Conservation (phyloP, 2,329 filamentous ascomycete genomes). For the Colletotrichum cordylinicola region DNA sequence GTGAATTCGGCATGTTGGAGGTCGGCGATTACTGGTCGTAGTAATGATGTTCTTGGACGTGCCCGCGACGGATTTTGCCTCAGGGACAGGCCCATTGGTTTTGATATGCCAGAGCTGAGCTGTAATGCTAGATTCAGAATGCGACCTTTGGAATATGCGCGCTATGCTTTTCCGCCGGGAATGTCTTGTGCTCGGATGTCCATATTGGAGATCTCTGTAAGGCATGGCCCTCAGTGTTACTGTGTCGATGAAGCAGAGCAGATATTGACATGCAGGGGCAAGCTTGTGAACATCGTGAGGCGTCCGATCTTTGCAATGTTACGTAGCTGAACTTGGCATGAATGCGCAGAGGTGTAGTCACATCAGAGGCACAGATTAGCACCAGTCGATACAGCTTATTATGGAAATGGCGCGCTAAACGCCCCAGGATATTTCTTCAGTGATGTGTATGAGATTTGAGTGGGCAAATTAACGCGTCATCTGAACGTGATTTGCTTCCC, state of each 20-base stretch:
- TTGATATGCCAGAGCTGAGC: not conserved
- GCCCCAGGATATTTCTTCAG: not conserved
- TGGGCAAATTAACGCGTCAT: not conserved
- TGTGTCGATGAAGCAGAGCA: not conserved
- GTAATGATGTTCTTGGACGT: not conserved
- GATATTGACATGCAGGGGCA: not conserved
- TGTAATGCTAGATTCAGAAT: not conserved
- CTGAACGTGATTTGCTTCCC: slow-evolving; percentile 72
- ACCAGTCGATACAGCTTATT: not conserved
- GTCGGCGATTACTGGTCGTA: not conserved
- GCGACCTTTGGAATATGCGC: not conserved
- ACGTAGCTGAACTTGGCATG: not conserved
- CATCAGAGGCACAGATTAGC: not conserved
- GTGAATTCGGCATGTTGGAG: not conserved
- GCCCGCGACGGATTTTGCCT: not conserved
- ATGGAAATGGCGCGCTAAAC: not conserved
- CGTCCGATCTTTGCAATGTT: not conserved
- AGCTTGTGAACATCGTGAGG: not conserved
- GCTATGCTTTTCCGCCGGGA: not conserved
- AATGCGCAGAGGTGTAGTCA: not conserved
- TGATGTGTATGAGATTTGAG: not conserved
- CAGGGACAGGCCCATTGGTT: not conserved
- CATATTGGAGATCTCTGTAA: not conserved
- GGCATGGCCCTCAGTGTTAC: not conserved
- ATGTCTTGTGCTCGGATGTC: not conserved